A percentile compares a stretch with the other conserved stretches of the same genome.
These are phyloP conservation scores for Dendrobium nobile DNA, from an alignment of 106 monocot genomes.

Conservation along the genomic window DNA sequence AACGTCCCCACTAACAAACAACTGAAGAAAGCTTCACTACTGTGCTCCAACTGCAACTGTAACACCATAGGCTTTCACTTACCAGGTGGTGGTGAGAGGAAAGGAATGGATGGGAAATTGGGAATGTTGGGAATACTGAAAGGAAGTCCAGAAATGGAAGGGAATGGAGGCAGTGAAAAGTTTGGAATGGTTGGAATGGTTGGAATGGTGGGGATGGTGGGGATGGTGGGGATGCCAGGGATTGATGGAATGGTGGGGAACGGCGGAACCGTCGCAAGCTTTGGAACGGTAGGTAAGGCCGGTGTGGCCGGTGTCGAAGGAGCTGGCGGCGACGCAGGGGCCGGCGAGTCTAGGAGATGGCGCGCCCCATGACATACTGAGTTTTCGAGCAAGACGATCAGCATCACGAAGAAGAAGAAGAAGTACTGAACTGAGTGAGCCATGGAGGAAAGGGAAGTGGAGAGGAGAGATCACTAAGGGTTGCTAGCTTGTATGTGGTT, in stretches of 20 bases:
- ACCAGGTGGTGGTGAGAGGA: conserved; percentile 5
- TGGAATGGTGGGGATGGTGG: not conserved
- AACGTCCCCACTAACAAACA: no score
- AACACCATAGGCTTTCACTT: not conserved
- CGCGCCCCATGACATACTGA: not conserved
- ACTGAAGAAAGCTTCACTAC: no score
- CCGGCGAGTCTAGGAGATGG: not conserved
- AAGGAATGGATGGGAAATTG: not conserved
- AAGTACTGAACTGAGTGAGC: not conserved
- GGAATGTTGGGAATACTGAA: not conserved
- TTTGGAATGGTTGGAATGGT: not conserved
- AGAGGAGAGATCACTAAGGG: no score
- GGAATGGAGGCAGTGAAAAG: conserved; percentile 1
- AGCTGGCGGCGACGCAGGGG: not conserved
- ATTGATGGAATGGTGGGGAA: not conserved
- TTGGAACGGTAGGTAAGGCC: not conserved
- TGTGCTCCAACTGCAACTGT: not conserved
- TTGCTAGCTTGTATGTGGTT: not conserved
- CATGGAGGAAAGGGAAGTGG: not conserved
- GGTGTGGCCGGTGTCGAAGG: not conserved
- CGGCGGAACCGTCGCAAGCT: not conserved
- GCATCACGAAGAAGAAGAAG: not conserved
- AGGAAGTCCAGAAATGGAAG: not conserved
- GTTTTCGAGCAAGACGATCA: not conserved
- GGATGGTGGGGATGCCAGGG: not conserved